Conservation (phyloP, 106 monocot genomes). For the Allium fistulosum region DNA sequence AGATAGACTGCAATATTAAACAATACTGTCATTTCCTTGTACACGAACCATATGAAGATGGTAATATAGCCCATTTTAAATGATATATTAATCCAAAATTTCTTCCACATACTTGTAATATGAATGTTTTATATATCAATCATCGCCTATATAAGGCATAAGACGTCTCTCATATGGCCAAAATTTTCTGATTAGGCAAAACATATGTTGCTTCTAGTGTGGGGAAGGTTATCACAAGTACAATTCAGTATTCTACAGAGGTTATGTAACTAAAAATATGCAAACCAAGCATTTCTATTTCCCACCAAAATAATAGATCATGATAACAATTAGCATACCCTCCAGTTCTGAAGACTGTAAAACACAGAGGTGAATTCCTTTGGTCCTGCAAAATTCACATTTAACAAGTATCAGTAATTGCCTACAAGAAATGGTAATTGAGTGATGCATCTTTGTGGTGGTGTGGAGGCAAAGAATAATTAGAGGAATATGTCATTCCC, state of each 20-base stretch:
- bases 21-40: not conserved
- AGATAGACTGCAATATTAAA: conserved; percentile 47
- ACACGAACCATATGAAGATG: too few relatives aligned
- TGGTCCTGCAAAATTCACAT: conserved; percentile 42
- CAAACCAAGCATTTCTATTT: not conserved
- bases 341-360: conserved; percentile 98
- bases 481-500: too few relatives aligned
- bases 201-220: not conserved
- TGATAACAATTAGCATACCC: conserved; percentile 32
- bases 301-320: not conserved
- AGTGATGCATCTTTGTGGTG: too few relatives aligned
- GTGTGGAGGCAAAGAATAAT: too few relatives aligned
- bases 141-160: too few relatives aligned
- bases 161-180: too few relatives aligned
- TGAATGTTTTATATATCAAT: too few relatives aligned
- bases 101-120: not conserved
- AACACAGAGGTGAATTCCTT: conserved; percentile 91
- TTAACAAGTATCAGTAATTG: not conserved
- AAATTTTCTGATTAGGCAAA: too few relatives aligned
- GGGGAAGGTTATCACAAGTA: too few relatives aligned
- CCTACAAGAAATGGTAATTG: not conserved
- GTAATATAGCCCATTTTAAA: not conserved
- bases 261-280: not conserved
- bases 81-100: not conserved
- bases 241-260: too few relatives aligned